These are phyloP conservation scores for Ceratocystis smalleyi DNA, from an alignment of 2,329 filamentous ascomycete species.

Conservation along the genomic window DNA sequence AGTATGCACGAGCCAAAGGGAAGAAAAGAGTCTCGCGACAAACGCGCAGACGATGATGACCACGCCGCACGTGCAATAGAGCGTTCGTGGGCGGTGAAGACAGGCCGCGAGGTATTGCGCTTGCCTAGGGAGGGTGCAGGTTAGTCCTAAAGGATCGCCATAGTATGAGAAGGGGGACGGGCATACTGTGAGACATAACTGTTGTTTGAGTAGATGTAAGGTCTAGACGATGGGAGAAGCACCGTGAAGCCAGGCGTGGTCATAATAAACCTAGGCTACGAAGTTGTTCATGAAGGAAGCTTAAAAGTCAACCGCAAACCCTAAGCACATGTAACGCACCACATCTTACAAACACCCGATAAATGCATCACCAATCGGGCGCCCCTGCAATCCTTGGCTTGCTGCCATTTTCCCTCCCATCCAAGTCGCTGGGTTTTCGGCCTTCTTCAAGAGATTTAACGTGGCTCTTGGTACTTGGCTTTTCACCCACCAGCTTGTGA, in stretches of 20 bases:
- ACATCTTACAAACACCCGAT: not conserved
- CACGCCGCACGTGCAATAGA: constrained; percentile 66
- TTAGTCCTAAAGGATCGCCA: not conserved
- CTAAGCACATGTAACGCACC: not conserved
- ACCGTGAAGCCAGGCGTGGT: not conserved
- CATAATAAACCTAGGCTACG: not conserved
- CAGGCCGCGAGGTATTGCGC: constrained; percentile 77
- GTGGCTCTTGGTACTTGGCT: not conserved
- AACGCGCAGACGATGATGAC: constrained; percentile 66
- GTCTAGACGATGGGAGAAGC: not conserved
- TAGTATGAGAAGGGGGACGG: not conserved
- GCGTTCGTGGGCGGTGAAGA: constrained; percentile 89
- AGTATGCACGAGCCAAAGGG: constrained; percentile 79
- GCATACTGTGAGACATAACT: constrained; percentile 38
- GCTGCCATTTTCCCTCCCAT: not conserved
- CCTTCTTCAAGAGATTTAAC: not conserved
- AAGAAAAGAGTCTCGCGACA: constrained; percentile 80
- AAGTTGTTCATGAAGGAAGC: not conserved
- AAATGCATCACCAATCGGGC: not conserved
- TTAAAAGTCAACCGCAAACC: not conserved
- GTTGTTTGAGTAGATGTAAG: not conserved
- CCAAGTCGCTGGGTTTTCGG: not conserved
- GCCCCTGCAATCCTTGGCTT: not conserved
- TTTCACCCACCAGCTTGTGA: not conserved
- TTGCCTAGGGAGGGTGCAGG: constrained; percentile 38